Conservation (phyloP, 2,329 filamentous ascomycete genomes). For the Dactylellina sp. region DNA sequence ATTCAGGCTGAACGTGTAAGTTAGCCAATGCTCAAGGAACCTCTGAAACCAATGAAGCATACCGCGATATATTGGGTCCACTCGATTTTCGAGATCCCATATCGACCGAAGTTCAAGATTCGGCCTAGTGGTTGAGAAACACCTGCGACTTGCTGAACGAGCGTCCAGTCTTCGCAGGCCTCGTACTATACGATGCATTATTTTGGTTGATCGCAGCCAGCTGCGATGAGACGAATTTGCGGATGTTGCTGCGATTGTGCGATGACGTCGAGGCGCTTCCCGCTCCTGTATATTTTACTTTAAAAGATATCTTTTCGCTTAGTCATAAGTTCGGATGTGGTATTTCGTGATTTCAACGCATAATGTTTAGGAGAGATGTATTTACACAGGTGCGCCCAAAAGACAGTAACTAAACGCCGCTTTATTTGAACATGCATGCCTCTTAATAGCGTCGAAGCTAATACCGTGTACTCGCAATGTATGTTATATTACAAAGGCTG, state of each 20-base stretch:
- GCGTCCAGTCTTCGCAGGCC: neutral
- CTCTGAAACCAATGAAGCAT: neutral
- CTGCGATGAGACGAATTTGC: conserved; percentile 22
- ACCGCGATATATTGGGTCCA: conserved; percentile 55
- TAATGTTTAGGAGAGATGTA: neutral
- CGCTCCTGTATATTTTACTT: neutral
- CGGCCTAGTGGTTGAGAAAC: conserved; percentile 29
- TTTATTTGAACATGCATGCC: neutral
- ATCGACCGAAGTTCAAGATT: conserved; percentile 44
- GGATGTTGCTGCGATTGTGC: neutral
- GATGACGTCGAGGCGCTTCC: neutral
- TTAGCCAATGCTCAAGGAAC: conserved; percentile 17
- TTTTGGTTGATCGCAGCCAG: conserved; percentile 17
- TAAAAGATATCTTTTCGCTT: neutral
- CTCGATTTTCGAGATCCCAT: conserved; percentile 49
- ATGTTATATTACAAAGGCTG: conserved; percentile 28
- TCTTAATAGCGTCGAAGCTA: neutral
- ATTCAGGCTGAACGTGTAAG: conserved; percentile 39
- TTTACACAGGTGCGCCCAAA: neutral
- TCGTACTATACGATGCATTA: conserved; percentile 23
- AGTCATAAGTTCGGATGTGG: conserved; percentile 2
- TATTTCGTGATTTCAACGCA: conserved; percentile 8
- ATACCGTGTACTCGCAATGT: neutral
- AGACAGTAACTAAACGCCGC: neutral
- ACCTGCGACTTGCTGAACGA: conserved; percentile 6